Evolutionary conservation across 164 flowering plant species (phyloP).

Genomic region (Umbellularia californica): DNA sequence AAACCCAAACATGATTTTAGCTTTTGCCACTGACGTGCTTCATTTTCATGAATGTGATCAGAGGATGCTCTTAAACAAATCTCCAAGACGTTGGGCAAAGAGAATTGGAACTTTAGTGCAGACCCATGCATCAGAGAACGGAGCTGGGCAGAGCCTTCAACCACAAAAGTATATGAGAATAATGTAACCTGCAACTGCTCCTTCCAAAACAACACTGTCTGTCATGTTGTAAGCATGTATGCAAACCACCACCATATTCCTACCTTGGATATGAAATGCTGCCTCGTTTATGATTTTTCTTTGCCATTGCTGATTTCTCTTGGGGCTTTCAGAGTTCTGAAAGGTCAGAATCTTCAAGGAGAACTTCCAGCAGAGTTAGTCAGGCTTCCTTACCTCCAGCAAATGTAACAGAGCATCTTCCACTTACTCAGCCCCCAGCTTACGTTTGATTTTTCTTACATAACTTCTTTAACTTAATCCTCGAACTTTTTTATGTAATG

Average conservation of each 20-base stretch:
- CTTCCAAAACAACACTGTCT: slow-evolving; percentile 29
- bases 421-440: background rate
- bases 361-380: background rate
- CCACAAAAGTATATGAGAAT: slow-evolving; percentile 7
- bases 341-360: background rate
- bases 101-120: slow-evolving; percentile 50
- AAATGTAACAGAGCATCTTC: background rate
- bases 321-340: background rate
- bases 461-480: background rate
- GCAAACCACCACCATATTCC: too few species aligned
- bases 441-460: background rate
- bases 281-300: too few species aligned
- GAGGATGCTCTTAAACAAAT: too few species aligned
- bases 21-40: too few species aligned
- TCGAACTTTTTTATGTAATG: background rate
- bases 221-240: slow-evolving; percentile 33
- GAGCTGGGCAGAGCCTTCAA: slow-evolving; percentile 19
- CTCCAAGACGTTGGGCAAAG: slow-evolving; percentile 34
- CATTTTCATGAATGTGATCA: too few species aligned
- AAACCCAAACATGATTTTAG: too few species aligned
- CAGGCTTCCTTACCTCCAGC: slow-evolving; percentile 4
- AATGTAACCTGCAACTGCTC: slow-evolving; percentile 45
- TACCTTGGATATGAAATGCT: too few species aligned
- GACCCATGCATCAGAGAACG: slow-evolving; percentile 46
- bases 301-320: too few species aligned